Evolutionary conservation across 208 protist genomes (phyloP).

Genomic region (Naegleria lovaniensis): DNA sequence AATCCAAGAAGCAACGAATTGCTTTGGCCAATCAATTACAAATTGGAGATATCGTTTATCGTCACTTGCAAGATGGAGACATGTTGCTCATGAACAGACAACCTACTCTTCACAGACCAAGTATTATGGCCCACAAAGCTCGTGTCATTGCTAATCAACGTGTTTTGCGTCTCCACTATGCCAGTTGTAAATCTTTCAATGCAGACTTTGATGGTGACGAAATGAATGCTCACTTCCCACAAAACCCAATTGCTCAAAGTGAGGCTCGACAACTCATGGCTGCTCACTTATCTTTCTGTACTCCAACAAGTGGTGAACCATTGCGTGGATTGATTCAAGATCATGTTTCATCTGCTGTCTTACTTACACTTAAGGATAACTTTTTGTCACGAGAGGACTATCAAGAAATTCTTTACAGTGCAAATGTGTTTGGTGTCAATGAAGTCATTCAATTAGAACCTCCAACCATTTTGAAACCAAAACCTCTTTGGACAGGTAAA

Average conservation of each 20-base stretch:
- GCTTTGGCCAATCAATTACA: background rate
- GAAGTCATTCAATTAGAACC: slow-evolving; percentile 58
- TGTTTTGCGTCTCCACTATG: slow-evolving; percentile 97
- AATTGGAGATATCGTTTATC: slow-evolving; percentile 60
- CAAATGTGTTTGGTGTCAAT: slow-evolving; percentile 58
- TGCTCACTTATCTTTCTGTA: slow-evolving; percentile 91
- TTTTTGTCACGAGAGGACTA: slow-evolving; percentile 87
- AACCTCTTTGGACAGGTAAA: slow-evolving; percentile 91
- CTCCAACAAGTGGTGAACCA: slow-evolving; percentile 87
- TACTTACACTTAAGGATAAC: slow-evolving; percentile 89
- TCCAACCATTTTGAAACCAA: slow-evolving; percentile 89
- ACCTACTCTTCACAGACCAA: slow-evolving; percentile 98
- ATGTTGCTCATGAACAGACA: slow-evolving; percentile 98
- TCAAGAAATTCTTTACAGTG: slow-evolving; percentile 82
- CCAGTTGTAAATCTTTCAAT: slow-evolving; percentile 99
- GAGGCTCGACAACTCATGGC: slow-evolving; percentile 89
- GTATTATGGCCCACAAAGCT: slow-evolving; percentile 94
- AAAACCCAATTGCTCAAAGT: slow-evolving; percentile 80
- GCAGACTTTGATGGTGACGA: slow-evolving; percentile 99
- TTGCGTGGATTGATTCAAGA: slow-evolving; percentile 99
- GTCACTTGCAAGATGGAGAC: slow-evolving; percentile 96
- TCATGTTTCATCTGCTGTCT: slow-evolving; percentile 92
- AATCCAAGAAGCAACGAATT: background rate
- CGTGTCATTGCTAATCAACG: slow-evolving; percentile 84
- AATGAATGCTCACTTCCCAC: slow-evolving; percentile 99